Base-by-base conservation (phyloP, 805 yeast species). In the Ogataea ganodermae region DNA sequence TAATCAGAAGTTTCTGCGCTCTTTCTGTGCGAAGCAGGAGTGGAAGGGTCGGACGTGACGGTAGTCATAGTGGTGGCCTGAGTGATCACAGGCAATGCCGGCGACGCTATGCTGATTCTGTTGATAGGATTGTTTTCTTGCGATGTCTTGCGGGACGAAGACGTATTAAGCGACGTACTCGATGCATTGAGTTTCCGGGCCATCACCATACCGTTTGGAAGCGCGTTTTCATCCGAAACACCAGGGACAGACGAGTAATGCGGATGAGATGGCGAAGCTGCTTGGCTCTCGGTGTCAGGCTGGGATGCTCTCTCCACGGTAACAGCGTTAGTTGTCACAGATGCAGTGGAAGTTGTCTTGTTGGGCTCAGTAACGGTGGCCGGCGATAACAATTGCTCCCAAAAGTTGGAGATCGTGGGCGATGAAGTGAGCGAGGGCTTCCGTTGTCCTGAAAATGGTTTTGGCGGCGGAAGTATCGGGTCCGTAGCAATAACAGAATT, bases 31-130 rank as follows among this genome's bases (percentile, higher is more conserved):
- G 56, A 41, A 8, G 42, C 32, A 1, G 63, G 59, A 3, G 59
- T 55, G 0, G 57, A 41, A 9, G 60, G 58, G 18, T 47, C 60
- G 2, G 63, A 53, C 7, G 67, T 52, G 14, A 59, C 55, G 0
- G 68, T 65, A 1, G 60, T 63, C 36, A 61, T 55, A 2, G 71
- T 67, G 1, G 71, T 67, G 13, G 71, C 67, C 35, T 63, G 68
- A 1, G 71, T 66, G 2, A 67, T 65, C 6, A 66, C 65, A 12
- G 71, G 71, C 24, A 67, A 47, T 1, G 71, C 71, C 12, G 70
- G 68, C 1, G 67, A 55, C 1, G 68, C 68, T 7, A 64, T 44
- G 23, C 65, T 55, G 18, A 67, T 53, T 43, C 60, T 57, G 27
- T 51, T 53, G 31, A 62, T 53, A 2, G 69, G 69, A 43, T 66